Base-by-base conservation (phyloP, 2,329 filamentous ascomycete genomes). In the Aureobasidium sp. region DNA sequence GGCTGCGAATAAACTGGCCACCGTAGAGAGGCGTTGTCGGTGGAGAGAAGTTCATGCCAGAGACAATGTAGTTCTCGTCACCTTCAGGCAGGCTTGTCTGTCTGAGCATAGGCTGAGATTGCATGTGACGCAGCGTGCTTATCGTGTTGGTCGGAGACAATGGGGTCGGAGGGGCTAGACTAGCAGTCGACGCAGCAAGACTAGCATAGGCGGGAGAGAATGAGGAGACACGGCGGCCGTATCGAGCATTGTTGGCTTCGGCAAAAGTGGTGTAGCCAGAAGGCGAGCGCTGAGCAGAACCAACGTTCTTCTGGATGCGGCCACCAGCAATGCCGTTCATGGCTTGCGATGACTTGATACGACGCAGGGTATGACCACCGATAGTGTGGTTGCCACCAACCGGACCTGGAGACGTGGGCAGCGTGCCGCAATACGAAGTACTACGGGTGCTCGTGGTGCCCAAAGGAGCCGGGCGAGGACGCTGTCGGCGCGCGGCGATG, bases 281-380 rank as follows among this genome's bases (percentile, higher is more conserved):
- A 25, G 79, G 79, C 22, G 79, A 81, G 14, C 78, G 75, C 66
- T 80, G 79, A 25, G 78, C 75, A 25, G 78, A 76, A 51, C 77
- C 74, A 37, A 68, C 71, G 1, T 73, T 70, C 64, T 81, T 81
- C 64, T 79, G 77, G 27, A 81, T 73, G 48, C 79, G 77, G 20
- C 78, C 77, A 29, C 72, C 69, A 7, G 69, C 71, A 61, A 75
- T 67, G 53, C 70, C 73, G 62, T 74, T 76, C 62, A 80, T 72
- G 12, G 77, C 76, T 49, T 74, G 77, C 15, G 78, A 77, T 14
- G 79, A 81, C 56, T 77, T 72, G 55, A 81, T 81, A 31, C 78
- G 76, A 37, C 79, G 77, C 15, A 81, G 70, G 9, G 70, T 71
- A 27, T 76, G 75, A 48, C 76, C 75, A 22, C 60, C 63, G 6